A percentile compares a stretch with the other conserved stretches of the same genome.
These are phyloP conservation scores for Knufia petricola DNA, from an alignment of 2,329 filamentous ascomycete species.

Conservation along the genomic window DNA sequence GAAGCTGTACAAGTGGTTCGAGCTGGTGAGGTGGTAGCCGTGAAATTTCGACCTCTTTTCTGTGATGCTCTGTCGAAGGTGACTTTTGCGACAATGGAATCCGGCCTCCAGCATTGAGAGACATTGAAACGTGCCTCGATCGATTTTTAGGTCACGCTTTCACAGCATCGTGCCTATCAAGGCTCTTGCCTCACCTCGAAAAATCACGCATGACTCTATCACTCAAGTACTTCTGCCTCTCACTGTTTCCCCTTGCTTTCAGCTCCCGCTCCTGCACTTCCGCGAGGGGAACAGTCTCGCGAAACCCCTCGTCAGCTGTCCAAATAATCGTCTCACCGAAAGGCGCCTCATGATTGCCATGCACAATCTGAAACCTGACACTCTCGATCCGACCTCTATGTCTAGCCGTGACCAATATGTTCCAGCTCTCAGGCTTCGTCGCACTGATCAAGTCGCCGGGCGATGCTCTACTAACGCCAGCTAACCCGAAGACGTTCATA, in stretches of 20 bases:
- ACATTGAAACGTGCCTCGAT: too few species aligned
- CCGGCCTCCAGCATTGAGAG: too few species aligned
- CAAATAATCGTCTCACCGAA: neutral
- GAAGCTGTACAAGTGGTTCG: conserved; percentile 2
- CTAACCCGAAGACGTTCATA: neutral
- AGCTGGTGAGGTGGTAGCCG: conserved; percentile 10
- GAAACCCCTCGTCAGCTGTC: neutral
- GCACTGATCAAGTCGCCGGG: neutral
- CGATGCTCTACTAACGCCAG: neutral
- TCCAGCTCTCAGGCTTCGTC: neutral
- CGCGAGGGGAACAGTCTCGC: neutral
- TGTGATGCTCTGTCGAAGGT: too few species aligned
- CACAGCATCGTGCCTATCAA: too few species aligned
- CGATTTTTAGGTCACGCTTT: too few species aligned
- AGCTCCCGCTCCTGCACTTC: neutral
- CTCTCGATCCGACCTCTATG: neutral
- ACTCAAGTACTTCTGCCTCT: neutral
- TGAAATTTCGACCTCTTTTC: too few species aligned
- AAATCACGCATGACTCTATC: too few species aligned
- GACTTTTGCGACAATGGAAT: too few species aligned
- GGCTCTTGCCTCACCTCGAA: too few species aligned
- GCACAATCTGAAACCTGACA: neutral
- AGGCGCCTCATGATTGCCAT: neutral
- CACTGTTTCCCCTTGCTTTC: neutral
- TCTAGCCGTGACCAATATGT: neutral